phyloP scores from a whole-genome alignment of 495 filamentous ascomycete genomes.

The Letharia lupina region DNA sequence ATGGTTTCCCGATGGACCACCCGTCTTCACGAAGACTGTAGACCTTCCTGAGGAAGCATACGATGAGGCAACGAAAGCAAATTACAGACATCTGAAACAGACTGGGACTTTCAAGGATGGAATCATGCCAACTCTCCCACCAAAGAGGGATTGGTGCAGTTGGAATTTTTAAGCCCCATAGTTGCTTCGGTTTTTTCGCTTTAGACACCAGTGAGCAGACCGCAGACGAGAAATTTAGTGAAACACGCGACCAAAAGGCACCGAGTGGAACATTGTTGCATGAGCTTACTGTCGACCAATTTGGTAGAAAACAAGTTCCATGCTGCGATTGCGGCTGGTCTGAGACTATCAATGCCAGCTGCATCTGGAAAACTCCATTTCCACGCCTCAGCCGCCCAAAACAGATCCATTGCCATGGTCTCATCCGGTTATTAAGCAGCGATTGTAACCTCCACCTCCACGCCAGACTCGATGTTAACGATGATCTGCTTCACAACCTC shows the following conservation, averaged over 20 bases:
- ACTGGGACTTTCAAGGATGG: conserved; percentile 56
- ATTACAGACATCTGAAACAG: conserved; percentile 51
- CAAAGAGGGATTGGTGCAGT: conserved; percentile 61
- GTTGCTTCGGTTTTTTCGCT: neutral
- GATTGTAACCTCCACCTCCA: conserved; percentile 99
- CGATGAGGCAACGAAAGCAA: conserved; percentile 42
- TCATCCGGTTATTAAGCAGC: conserved; percentile 60
- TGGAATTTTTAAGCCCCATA: conserved; percentile 53
- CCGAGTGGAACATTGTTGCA: neutral
- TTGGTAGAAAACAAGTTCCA: neutral
- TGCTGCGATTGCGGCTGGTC: neutral
- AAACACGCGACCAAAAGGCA: neutral
- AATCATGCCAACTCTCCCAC: conserved; percentile 60
- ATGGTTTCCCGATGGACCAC: conserved; percentile 65
- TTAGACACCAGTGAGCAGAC: neutral
- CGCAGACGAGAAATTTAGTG: neutral
- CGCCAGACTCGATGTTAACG: conserved; percentile 99
- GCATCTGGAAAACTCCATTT: neutral
- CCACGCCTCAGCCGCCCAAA: neutral
- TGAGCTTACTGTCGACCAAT: neutral
- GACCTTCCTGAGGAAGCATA: conserved; percentile 40
- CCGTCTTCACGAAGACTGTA: conserved; percentile 45
- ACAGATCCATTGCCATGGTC: neutral
- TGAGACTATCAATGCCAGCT: neutral
- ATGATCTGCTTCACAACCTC: conserved; percentile 99